A percentile compares a stretch with the other conserved stretches of the same genome.
These are phyloP conservation scores for Penicillium pulvis DNA, from an alignment of 495 filamentous ascomycete genomes.

Conservation along the genomic window DNA sequence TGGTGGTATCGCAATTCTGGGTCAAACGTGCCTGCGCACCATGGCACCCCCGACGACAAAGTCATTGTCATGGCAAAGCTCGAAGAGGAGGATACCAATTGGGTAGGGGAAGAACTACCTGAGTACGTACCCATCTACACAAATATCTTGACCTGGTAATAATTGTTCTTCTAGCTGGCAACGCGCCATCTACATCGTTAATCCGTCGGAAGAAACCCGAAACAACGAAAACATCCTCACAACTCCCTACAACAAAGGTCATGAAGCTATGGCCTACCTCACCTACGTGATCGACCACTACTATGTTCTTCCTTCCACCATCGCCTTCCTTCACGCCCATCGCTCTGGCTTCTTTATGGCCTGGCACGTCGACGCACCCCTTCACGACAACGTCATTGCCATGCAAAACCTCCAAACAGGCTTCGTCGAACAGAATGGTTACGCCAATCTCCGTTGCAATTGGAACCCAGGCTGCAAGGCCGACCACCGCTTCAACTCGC, in stretches of 20 bases:
- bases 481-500: constrained; percentile 51
- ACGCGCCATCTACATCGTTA: constrained; percentile 65
- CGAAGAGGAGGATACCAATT: constrained; percentile 57
- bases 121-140: constrained; percentile 33
- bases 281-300: constrained; percentile 75
- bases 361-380: constrained; percentile 64
- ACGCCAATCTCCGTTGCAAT: constrained; percentile 68
- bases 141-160: neutral
- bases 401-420: constrained; percentile 54
- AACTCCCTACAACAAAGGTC: constrained; percentile 64
- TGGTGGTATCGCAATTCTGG: constrained; percentile 32
- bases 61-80: constrained; percentile 62
- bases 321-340: constrained; percentile 70
- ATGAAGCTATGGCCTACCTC: constrained; percentile 75
- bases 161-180: constrained; percentile 44
- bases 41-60: constrained; percentile 33
- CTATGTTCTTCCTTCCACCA: constrained; percentile 63
- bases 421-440: constrained; percentile 58
- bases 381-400: constrained; percentile 54
- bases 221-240: constrained; percentile 40
- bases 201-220: constrained; percentile 56
- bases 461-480: constrained; percentile 64
- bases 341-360: constrained; percentile 49
- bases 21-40: constrained; percentile 6
- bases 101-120: constrained; percentile 60